phyloP scores from a whole-genome alignment of 1,284 basidiomycete species.

The Termitomyces sp. region DNA sequence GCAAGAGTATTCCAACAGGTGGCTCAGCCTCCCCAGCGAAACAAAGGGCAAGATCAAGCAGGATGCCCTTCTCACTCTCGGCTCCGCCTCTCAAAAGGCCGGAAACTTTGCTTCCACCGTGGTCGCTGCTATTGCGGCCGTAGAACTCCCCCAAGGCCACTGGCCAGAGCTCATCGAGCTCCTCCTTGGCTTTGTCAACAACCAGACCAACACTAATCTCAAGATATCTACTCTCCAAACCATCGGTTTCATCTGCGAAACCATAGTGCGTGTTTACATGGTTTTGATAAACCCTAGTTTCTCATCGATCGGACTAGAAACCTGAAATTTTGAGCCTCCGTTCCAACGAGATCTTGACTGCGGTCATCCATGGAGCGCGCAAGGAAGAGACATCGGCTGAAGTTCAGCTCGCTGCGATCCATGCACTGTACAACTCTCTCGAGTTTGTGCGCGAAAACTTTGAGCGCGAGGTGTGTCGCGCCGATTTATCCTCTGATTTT shows the following conservation, averaged over 20 bases:
- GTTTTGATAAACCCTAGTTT: conserved; percentile 1
- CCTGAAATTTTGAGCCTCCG: conserved; percentile 85
- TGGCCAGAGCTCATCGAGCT: conserved; percentile 92
- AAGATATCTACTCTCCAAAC: conserved; percentile 90
- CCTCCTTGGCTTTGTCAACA: conserved; percentile 84
- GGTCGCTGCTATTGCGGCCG: conserved; percentile 88
- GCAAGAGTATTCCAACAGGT: conserved; percentile 71
- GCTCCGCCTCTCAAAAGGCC: conserved; percentile 68
- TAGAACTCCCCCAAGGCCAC: conserved; percentile 84
- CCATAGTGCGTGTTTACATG: conserved; percentile 61
- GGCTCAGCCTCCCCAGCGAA: conserved; percentile 71
- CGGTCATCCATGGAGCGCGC: conserved; percentile 95
- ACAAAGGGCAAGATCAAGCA: conserved; percentile 86
- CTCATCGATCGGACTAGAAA: conserved; percentile 50
- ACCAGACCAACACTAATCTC: conserved; percentile 70
- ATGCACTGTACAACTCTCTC: conserved; percentile 92
- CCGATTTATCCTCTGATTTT: conserved; percentile 6
- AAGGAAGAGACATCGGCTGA: conserved; percentile 94
- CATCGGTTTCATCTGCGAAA: conserved; percentile 96
- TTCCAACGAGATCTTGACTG: conserved; percentile 97
- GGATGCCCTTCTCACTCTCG: conserved; percentile 79
- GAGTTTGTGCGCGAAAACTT: conserved; percentile 99
- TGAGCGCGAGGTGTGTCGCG: conserved; percentile 77
- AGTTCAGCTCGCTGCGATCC: conserved; percentile 93
- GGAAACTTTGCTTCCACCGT: conserved; percentile 91